Evolutionary conservation across 2,329 filamentous ascomycete genomes (phyloP).

Genomic region (Cryphonectria carpinicola): DNA sequence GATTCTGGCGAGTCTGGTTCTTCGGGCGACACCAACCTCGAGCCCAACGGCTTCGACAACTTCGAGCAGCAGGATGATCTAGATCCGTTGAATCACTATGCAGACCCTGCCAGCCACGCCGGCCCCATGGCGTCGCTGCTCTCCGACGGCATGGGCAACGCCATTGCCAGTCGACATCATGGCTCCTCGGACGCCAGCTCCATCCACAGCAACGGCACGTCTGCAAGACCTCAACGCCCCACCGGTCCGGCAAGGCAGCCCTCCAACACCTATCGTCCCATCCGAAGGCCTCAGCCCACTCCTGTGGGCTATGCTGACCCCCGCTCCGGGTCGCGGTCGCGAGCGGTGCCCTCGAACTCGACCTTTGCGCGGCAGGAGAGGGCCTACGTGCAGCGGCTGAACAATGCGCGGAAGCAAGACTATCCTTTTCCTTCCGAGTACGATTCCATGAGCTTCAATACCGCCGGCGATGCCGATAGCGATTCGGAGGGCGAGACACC

Average conservation of each 20-base stretch:
- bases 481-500: conserved; percentile 92
- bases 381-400: conserved; percentile 90
- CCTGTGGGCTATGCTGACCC: conserved; percentile 40
- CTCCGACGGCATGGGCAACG: conserved; percentile 48
- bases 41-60: conserved; percentile 45
- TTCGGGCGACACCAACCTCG: conserved; percentile 50
- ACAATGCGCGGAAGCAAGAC: conserved; percentile 56
- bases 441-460: conserved; percentile 26
- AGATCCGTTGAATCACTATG: conserved; percentile 49
- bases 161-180: conserved; percentile 47
- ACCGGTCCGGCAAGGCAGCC: conserved; percentile 72
- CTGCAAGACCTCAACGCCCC: conserved; percentile 64
- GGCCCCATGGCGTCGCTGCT: conserved; percentile 49
- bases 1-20: conserved; percentile 55
- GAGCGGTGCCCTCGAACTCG: conserved; percentile 52
- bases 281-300: conserved; percentile 54
- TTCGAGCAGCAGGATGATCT: conserved; percentile 54
- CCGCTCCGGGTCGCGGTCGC: conserved; percentile 58
- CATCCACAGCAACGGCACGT: conserved; percentile 39
- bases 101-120: conserved; percentile 44
- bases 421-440: conserved; percentile 67
- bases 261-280: conserved; percentile 78
- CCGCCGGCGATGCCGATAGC: conserved; percentile 65
- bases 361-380: conserved; percentile 79
- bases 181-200: conserved; percentile 35